Evolutionary conservation across 169 alveolate genomes (phyloP), one percentile per base, ranked within the genome.

Genomic region (Plasmodium berghei): DNA sequence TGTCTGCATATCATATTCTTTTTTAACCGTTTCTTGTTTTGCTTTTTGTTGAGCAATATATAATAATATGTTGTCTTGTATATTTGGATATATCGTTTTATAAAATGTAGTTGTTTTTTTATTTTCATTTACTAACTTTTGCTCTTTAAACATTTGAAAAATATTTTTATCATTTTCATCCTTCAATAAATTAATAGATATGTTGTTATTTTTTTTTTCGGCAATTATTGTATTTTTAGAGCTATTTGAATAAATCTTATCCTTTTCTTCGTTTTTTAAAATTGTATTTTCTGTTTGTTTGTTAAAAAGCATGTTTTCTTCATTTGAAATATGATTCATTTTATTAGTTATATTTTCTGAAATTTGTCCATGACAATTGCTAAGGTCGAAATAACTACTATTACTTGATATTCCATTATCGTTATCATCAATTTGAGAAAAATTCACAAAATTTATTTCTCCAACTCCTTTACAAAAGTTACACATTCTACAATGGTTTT

Each of bases 401-500:
- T 4, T 34, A 34, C 42, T 34, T 5, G 42, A 3, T 8, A 34
- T 1, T 12, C 9, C 59, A 66, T 26, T 66, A 56, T 66, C 18
- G 1, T 46, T 48, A 67, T 42, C 40, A 3, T n/a, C 0, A 18
- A 16, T 46, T 22, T 16, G 9, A 14, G 46, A 5, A 34, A 0
- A 34, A 4, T 20, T 5, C 45, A 62, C 45, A 26, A 26, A 20
- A 4, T 22, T 14, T 62, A 1, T 16, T 16, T 58, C 26, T 1
- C 34, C 66, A 71, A 34, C 18, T 52, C 94, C 93, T 55, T 92
- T 92, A 61, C 94, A 92, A 48, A 75, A 92, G 34, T 72, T 61
- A 48, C 94, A 92, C 26, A 62, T 56, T 54, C 94, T 56, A 10
- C 92, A 85, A 56, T 92, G 94, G 46, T 87, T 71, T 54, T 83